Base-by-base conservation (phyloP, 495 filamentous ascomycete genomes). In the Monascus purpureus region DNA sequence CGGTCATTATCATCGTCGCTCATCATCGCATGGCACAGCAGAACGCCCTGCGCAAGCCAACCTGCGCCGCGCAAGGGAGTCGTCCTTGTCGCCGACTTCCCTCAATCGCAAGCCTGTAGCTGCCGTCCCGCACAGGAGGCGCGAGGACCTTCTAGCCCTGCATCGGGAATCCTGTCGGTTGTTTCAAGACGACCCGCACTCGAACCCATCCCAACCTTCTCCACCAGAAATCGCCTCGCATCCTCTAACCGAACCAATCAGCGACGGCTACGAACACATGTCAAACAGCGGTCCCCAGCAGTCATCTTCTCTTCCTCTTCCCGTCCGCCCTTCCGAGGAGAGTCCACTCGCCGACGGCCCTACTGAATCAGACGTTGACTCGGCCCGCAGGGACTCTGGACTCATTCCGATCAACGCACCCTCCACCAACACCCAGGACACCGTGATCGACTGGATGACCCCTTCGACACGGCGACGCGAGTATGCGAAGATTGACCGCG, bases 401-500 rank as follows among this genome's bases (percentile, higher is more conserved):
- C 20, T 9, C 20, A 5, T 9, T 24, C 12, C 28, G 17, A 14
- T 2, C 18, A 31, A 31, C 18, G 6, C 14, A 17, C 42, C 45
- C 20, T 43, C 49, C 22, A 45, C 48, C 19, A 17, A 46, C 13
- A 36, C 42, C 3, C 30, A 26, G 19, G n/a, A n/a, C 11, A 66
- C 63, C 12, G 52, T 64, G 3, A 66, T 66, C 38, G 61, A 67
- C 37, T 68, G 64, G 64, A 68, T 63, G 1, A 60, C 60, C 0
- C 47, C 53, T 6, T 55, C 59, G 9, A 66, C 63, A 7, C 61
- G 64, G 13, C 44, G 63, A 6, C 52, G 47, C 17, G 61, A 68
- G 33, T 68, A 68, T 27, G 49, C 63, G 28, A 59, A 65, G 28
- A 68, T 68, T 34, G 61, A 68, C 44, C 60, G 56, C 0, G 57